Percentiles rank a stretch among this genome's conserved stretches.
phyloP scores from a whole-genome alignment of 2,329 filamentous ascomycete genomes.

The Sordariomycetes sp. region DNA sequence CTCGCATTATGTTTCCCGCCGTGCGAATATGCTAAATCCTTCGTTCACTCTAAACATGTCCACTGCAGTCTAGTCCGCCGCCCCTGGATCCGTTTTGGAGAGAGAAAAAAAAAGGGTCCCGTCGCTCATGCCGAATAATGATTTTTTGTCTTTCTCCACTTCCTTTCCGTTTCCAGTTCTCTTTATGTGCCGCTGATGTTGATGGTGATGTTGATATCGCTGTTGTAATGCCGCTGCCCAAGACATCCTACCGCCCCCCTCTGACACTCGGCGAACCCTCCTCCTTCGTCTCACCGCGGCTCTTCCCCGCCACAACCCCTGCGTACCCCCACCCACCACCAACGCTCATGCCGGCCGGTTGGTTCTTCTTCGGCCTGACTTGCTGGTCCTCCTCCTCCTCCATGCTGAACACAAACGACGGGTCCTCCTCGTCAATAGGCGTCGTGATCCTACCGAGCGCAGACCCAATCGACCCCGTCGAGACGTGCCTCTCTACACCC shows the following conservation, averaged over 20 bases:
- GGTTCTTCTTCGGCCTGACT: conserved; percentile 32
- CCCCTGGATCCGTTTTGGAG: not conserved
- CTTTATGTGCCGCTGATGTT: too few species aligned
- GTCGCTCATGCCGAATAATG: not conserved
- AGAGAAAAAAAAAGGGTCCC: too few species aligned
- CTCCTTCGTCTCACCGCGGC: not conserved
- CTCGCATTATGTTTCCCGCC: not conserved
- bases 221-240: not conserved
- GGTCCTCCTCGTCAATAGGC: conserved; percentile 52
- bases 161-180: not conserved
- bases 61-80: not conserved
- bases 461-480: conserved; percentile 43
- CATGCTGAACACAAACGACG: conserved; percentile 53
- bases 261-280: not conserved
- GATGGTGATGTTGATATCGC: too few species aligned
- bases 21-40: not conserved
- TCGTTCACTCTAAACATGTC: not conserved
- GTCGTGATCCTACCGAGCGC: conserved; percentile 44
- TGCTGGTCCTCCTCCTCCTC: conserved; percentile 45
- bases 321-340: conserved; percentile 28
- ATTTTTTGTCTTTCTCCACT: not conserved
- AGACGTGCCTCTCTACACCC: conserved; percentile 42
- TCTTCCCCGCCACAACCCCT: conserved; percentile 6
- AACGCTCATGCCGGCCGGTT: conserved; percentile 27
- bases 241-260: not conserved